phyloP scores from a whole-genome alignment of 2,329 filamentous ascomycete species.

The Beauveria caledonica region DNA sequence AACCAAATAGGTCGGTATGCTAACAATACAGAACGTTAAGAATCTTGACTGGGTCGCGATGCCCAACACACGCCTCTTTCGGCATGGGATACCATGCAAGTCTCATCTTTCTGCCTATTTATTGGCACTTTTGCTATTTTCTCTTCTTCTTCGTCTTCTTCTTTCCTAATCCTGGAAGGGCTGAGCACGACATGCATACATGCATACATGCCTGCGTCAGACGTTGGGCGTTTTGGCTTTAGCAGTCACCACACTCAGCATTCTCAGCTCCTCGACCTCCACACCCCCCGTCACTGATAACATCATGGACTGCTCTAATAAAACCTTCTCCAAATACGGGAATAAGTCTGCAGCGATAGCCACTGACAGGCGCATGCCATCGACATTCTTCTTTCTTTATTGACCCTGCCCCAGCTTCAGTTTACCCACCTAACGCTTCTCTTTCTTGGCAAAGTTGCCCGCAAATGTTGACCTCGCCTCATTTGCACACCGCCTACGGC shows the following conservation, averaged over 20 bases:
- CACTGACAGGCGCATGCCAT: background rate
- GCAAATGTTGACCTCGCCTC: too few species aligned
- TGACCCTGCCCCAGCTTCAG: background rate
- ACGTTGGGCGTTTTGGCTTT: background rate
- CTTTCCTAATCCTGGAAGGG: background rate
- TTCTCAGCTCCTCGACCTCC: background rate
- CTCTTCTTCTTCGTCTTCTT: background rate
- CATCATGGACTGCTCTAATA: background rate
- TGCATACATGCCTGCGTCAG: background rate
- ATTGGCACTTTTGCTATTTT: background rate
- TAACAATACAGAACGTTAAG: too few species aligned
- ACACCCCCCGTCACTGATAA: background rate
- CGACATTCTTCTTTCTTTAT: background rate
- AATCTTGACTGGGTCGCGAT: too few species aligned
- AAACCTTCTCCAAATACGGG: background rate
- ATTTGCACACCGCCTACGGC: background rate
- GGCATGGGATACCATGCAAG: too few species aligned
- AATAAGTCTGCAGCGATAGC: background rate
- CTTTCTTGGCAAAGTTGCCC: too few species aligned
- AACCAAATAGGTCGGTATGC: too few species aligned
- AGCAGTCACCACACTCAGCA: background rate
- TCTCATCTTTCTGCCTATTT: background rate
- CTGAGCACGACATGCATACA: conserved; percentile 10
- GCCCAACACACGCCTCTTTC: too few species aligned
- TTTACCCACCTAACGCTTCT: background rate